These are phyloP conservation scores for Choiromyces venosus DNA, from an alignment of 495 filamentous ascomycete species.

Conservation along the genomic window DNA sequence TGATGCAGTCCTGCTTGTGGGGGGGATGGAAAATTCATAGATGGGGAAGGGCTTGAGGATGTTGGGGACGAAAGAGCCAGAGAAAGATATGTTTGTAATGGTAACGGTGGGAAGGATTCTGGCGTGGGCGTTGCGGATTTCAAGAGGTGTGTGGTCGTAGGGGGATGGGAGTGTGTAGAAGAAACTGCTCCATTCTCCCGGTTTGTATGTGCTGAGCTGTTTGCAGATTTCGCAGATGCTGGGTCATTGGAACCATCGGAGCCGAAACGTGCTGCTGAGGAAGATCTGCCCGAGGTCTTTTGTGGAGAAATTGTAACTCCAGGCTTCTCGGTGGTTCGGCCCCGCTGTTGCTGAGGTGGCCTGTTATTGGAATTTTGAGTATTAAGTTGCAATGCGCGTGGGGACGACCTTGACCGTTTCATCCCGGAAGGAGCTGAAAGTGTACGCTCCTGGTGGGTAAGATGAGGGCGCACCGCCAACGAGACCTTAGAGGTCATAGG, in stretches of 20 bases:
- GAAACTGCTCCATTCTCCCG: background rate
- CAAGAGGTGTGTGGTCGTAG: slow-evolving; percentile 30
- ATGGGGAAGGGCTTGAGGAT: slow-evolving; percentile 5
- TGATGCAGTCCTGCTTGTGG: slow-evolving; percentile 9
- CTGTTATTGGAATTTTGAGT: slow-evolving; percentile 22
- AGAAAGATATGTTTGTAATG: slow-evolving; percentile 40
- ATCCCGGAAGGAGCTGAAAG: slow-evolving; percentile 24
- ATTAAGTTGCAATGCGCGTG: slow-evolving; percentile 24
- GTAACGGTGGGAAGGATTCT: slow-evolving; percentile 35
- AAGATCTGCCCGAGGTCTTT: slow-evolving; percentile 2
- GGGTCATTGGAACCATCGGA: slow-evolving; percentile 8
- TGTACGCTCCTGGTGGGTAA: slow-evolving; percentile 20
- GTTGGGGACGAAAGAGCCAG: slow-evolving; percentile 39
- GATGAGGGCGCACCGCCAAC: slow-evolving; percentile 10
- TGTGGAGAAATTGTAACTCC: slow-evolving; percentile 20
- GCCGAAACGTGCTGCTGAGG: slow-evolving; percentile 14
- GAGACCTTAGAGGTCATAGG: slow-evolving; percentile 11
- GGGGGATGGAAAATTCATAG: slow-evolving; percentile 7
- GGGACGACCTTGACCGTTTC: slow-evolving; percentile 31
- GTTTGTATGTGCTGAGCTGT: background rate
- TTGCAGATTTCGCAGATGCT: slow-evolving; percentile 20
- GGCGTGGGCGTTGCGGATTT: slow-evolving; percentile 22
- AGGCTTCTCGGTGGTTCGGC: slow-evolving; percentile 14
- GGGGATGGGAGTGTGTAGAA: background rate
- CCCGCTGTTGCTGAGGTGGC: slow-evolving; percentile 21